Evolutionary conservation across 306 rosid species (phyloP).

Genomic region (Arachis stenosperma): DNA sequence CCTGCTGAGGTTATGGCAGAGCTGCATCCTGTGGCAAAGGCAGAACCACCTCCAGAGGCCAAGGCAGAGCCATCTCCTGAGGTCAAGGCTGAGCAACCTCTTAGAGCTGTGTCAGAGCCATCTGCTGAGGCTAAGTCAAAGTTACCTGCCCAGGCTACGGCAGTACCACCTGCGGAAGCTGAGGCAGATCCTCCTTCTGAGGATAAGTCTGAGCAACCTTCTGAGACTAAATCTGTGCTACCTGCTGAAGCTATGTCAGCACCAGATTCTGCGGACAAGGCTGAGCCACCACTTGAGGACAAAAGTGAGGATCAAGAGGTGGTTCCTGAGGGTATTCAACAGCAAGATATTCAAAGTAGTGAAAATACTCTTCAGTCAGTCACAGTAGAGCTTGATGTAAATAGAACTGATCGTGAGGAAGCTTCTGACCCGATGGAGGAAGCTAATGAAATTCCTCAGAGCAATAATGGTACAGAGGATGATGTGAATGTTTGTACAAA

Average conservation of each 20-base stretch:
- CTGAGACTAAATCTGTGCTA: not conserved
- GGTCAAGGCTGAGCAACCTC: not conserved
- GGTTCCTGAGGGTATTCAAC: constrained; percentile 30
- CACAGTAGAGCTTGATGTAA: constrained; percentile 38
- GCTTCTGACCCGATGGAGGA: constrained; percentile 44
- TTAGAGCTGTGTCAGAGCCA: constrained; percentile 4
- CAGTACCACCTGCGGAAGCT: constrained; percentile 8
- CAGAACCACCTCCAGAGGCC: not conserved
- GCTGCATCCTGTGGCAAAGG: not conserved
- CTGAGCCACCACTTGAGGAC: constrained; percentile 26
- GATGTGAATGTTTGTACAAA: constrained; percentile 18
- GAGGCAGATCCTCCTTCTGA: constrained; percentile 15
- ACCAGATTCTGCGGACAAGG: not conserved
- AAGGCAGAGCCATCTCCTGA: not conserved
- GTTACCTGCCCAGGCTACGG: not conserved
- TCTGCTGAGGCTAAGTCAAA: constrained; percentile 33
- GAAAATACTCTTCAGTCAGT: constrained; percentile 36
- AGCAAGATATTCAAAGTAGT: constrained; percentile 32
- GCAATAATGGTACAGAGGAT: constrained; percentile 32
- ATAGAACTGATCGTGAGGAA: constrained; percentile 38
- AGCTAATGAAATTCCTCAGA: constrained; percentile 39
- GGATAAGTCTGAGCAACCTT: constrained; percentile 28
- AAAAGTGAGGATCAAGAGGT: constrained; percentile 35
- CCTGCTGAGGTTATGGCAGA: constrained; percentile 16
- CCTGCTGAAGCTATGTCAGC: constrained; percentile 18